phyloP scores from a whole-genome alignment of 805 yeast genomes.

The Blastobotrys parvus region DNA sequence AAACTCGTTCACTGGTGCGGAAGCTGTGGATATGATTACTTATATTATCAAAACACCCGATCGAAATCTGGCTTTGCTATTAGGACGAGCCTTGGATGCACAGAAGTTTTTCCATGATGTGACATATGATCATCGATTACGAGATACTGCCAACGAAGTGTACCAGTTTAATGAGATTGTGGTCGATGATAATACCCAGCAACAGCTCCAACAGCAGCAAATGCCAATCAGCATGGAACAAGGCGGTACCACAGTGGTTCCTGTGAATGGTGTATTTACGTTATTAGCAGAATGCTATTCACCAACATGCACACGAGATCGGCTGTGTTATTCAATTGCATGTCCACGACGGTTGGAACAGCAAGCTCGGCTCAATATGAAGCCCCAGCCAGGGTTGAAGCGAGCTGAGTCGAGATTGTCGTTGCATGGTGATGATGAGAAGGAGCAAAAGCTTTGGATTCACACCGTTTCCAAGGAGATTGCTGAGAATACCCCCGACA shows the following conservation, averaged over 20 bases:
- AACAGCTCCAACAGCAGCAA: not conserved
- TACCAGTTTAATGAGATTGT: slow-evolving; percentile 52
- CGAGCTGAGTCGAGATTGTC: slow-evolving; percentile 66
- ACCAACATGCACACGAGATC: slow-evolving; percentile 87
- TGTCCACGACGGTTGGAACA: slow-evolving; percentile 95
- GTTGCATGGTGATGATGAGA: slow-evolving; percentile 60
- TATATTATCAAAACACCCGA: slow-evolving; percentile 83
- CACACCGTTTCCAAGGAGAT: slow-evolving; percentile 77
- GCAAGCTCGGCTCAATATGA: slow-evolving; percentile 84
- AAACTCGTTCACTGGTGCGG: slow-evolving; percentile 88
- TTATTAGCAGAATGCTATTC: slow-evolving; percentile 90
- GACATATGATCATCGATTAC: slow-evolving; percentile 82
- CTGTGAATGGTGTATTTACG: slow-evolving; percentile 87
- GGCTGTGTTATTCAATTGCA: slow-evolving; percentile 86
- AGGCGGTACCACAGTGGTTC: slow-evolving; percentile 1
- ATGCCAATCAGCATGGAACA: no score
- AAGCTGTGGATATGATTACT: slow-evolving; percentile 88
- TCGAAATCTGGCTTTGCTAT: slow-evolving; percentile 75
- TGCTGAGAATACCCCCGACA: slow-evolving; percentile 69
- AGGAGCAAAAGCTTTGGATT: slow-evolving; percentile 85
- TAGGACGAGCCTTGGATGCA: slow-evolving; percentile 90
- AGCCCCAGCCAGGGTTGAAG: slow-evolving; percentile 76
- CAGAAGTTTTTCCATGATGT: slow-evolving; percentile 94
- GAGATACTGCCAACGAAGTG: slow-evolving; percentile 82
- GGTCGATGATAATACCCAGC: slow-evolving; percentile 12